These are phyloP conservation scores for Papiliotrema laurentii DNA, from an alignment of 1,284 basidiomycete genomes.

Conservation along the genomic window DNA sequence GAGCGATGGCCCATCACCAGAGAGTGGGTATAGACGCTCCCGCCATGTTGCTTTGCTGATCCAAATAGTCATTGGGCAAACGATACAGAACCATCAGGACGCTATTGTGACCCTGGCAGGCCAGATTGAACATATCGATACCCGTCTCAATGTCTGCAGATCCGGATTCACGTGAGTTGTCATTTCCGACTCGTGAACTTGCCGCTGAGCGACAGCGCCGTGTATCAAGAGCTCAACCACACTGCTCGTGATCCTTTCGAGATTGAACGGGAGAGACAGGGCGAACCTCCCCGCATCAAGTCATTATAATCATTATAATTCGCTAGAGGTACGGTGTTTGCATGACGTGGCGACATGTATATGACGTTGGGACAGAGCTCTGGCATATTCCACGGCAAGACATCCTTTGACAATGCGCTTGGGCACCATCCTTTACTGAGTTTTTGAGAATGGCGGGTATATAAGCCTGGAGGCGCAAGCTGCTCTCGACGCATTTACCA, in stretches of 20 bases:
- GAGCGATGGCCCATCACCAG: conserved; percentile 30
- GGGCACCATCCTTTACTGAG: too few relatives aligned
- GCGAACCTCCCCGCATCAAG: conserved; percentile 2
- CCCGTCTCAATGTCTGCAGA: conserved; percentile 31
- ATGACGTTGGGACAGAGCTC: too few relatives aligned
- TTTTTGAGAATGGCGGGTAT: too few relatives aligned
- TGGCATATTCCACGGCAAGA: too few relatives aligned
- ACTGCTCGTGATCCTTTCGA: conserved; percentile 45
- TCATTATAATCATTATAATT: too few relatives aligned
- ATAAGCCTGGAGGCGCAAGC: too few relatives aligned
- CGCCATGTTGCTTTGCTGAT: not conserved
- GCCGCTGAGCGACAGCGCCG: conserved; percentile 15
- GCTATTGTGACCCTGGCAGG: conserved; percentile 37
- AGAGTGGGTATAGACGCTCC: conserved; percentile 14
- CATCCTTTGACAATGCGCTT: too few relatives aligned
- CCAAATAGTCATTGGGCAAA: conserved; percentile 33
- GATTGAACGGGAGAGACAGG: conserved; percentile 38
- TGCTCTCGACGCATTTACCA: too few relatives aligned
- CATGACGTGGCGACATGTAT: too few relatives aligned
- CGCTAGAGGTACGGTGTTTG: too few relatives aligned
- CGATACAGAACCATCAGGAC: conserved; percentile 42
- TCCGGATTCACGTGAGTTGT: conserved; percentile 30
- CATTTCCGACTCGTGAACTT: not conserved
- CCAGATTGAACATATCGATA: conserved; percentile 33
- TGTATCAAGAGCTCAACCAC: conserved; percentile 34